Percentiles rank a stretch among this genome's conserved stretches.
Evolutionary conservation across 75 land plant genomes (phyloP).

Genomic region (Cryptomeria japonica): DNA sequence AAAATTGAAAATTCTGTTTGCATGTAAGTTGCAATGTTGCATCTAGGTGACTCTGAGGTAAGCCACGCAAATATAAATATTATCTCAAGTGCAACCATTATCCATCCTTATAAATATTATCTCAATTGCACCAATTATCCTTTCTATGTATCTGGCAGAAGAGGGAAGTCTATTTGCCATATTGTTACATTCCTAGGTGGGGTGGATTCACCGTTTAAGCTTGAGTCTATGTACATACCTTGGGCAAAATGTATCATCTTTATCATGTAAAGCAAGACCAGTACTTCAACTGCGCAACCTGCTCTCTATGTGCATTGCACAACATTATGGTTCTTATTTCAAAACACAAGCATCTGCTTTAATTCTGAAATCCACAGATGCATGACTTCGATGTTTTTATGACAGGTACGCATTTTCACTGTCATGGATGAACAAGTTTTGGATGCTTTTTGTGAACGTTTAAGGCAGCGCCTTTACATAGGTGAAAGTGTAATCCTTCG

Average conservation of each 20-base stretch:
- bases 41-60: background rate
- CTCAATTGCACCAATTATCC: background rate
- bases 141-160: background rate
- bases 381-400: background rate
- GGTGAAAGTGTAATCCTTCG: conserved; percentile 59
- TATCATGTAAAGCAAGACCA: background rate
- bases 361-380: background rate
- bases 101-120: background rate
- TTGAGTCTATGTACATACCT: background rate
- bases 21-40: background rate
- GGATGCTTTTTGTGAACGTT: conserved; percentile 78
- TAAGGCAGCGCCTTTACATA: conserved; percentile 72
- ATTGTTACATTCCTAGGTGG: background rate
- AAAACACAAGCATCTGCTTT: background rate
- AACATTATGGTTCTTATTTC: background rate
- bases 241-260: background rate
- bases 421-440: conserved; percentile 69
- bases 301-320: background rate
- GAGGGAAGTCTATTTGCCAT: background rate
- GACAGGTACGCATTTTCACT: conserved; percentile 76
- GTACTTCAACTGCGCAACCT: background rate
- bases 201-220: background rate
- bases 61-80: background rate
- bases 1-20: background rate
- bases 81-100: background rate